Evolutionary conservation across 345 rosid genomes (phyloP).

Genomic region (Dovyalis caffra): DNA sequence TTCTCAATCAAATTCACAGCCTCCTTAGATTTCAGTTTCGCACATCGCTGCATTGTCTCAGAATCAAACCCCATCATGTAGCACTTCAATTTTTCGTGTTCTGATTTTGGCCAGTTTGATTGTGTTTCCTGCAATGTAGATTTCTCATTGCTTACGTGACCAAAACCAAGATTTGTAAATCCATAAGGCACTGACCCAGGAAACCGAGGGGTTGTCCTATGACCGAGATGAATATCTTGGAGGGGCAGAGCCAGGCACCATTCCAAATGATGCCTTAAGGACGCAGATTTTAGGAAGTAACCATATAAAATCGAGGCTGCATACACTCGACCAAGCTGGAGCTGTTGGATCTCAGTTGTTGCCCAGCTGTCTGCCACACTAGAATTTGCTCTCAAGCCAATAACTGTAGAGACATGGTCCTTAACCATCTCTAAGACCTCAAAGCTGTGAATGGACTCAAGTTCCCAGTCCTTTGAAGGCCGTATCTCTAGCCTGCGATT

Average conservation of each 20-base stretch:
- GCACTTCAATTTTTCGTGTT: slow-evolving; percentile 44
- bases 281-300: slow-evolving; percentile 82
- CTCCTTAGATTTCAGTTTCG: slow-evolving; percentile 64
- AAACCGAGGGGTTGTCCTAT: slow-evolving; percentile 31
- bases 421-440: slow-evolving; percentile 72
- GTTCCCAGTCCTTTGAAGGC: slow-evolving; percentile 90
- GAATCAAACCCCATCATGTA: slow-evolving; percentile 71
- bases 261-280: slow-evolving; percentile 67
- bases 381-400: slow-evolving; percentile 69
- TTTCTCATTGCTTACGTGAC: slow-evolving; percentile 18
- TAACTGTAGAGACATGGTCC: slow-evolving; percentile 68
- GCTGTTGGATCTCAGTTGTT: slow-evolving; percentile 57
- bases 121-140: slow-evolving; percentile 26
- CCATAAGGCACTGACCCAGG: slow-evolving; percentile 32
- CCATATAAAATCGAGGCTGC: slow-evolving; percentile 74
- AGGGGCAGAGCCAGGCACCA: slow-evolving; percentile 33
- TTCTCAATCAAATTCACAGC: slow-evolving; percentile 65
- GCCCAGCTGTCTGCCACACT: slow-evolving; percentile 88
- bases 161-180: slow-evolving; percentile 44
- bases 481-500: slow-evolving; percentile 84
- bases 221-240: slow-evolving; percentile 24
- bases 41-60: slow-evolving; percentile 65
- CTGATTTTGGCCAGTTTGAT: slow-evolving; percentile 19
- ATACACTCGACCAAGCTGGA: slow-evolving; percentile 53
- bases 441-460: slow-evolving; percentile 70